These are phyloP conservation scores for Hypomontagnella monticulosa DNA, from an alignment of 495 filamentous ascomycete genomes.

Conservation along the genomic window DNA sequence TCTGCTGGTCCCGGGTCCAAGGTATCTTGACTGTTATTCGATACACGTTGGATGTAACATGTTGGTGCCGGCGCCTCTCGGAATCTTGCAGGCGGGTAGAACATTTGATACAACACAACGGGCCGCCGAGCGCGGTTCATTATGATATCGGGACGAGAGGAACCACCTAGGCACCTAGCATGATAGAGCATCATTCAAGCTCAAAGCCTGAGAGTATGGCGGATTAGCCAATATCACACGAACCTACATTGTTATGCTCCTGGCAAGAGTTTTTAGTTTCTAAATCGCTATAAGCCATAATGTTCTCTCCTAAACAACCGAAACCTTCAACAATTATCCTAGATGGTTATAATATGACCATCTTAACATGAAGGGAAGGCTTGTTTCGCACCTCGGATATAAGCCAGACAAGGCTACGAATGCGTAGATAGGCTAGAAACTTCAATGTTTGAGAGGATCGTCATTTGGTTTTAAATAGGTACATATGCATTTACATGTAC, in stretches of 20 bases:
- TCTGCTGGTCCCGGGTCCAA: neutral
- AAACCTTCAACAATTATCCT: no score
- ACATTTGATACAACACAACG: conserved; percentile 17
- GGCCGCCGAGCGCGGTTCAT: conserved; percentile 19
- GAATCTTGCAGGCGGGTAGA: conserved; percentile 29
- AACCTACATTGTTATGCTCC: no score
- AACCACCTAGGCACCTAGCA: neutral
- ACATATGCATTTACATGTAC: no score
- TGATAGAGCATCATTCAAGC: conserved; percentile 13
- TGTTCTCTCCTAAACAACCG: no score
- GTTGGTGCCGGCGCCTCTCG: conserved; percentile 24
- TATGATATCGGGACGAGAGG: conserved; percentile 7
- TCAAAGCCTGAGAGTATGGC: neutral
- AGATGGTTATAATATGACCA: no score
- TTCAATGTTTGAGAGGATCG: conserved; percentile 18
- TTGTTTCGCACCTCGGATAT: no score
- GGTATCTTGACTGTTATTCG: no score
- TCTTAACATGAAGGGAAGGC: no score
- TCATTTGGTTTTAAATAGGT: conserved; percentile 32
- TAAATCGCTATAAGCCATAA: no score
- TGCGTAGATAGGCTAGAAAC: conserved; percentile 1
- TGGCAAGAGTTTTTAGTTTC: no score
- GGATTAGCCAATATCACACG: neutral
- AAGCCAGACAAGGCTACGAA: neutral
- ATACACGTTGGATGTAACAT: neutral